Percentiles rank a stretch among this genome's conserved stretches.
phyloP scores from a whole-genome alignment of 75 land plant species.

The Pinus tabuliformis region DNA sequence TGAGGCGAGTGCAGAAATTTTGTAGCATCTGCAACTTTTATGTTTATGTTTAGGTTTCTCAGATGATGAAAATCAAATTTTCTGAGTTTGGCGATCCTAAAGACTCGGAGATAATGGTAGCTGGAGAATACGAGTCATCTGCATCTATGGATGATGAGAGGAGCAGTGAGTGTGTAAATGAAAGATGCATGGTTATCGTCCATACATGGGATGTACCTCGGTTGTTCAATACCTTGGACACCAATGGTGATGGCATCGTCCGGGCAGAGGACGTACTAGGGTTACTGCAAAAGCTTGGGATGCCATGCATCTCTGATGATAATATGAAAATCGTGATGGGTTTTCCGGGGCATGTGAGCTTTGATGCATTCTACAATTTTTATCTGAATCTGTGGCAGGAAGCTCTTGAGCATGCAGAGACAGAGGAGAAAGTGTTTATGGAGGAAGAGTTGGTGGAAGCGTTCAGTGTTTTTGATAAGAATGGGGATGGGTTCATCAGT shows the following conservation, averaged over 20 bases:
- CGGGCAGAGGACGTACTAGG: not conserved
- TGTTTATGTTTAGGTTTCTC: not conserved
- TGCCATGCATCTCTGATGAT: not conserved
- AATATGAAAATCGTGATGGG: not conserved
- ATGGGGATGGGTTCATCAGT: constrained; percentile 53
- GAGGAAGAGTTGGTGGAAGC: constrained; percentile 42
- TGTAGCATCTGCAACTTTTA: too few species aligned
- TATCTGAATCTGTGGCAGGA: not conserved
- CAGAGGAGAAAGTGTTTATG: constrained; percentile 31
- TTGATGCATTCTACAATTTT: not conserved
- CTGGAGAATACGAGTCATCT: not conserved
- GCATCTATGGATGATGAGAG: too few species aligned
- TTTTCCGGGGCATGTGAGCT: not conserved
- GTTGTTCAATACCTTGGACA: not conserved
- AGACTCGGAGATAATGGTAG: not conserved
- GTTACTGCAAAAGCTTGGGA: not conserved
- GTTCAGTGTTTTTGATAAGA: constrained; percentile 45
- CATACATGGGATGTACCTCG: too few species aligned
- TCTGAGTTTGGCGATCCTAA: not conserved
- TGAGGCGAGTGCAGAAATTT: not conserved
- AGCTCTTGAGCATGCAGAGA: constrained; percentile 11
- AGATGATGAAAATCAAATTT: not conserved
- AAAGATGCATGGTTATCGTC: too few species aligned
- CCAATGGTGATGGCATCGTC: not conserved
- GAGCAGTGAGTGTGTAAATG: too few species aligned